phyloP scores from a whole-genome alignment of 805 yeast genomes.

The Hanseniaspora nectarophila region DNA sequence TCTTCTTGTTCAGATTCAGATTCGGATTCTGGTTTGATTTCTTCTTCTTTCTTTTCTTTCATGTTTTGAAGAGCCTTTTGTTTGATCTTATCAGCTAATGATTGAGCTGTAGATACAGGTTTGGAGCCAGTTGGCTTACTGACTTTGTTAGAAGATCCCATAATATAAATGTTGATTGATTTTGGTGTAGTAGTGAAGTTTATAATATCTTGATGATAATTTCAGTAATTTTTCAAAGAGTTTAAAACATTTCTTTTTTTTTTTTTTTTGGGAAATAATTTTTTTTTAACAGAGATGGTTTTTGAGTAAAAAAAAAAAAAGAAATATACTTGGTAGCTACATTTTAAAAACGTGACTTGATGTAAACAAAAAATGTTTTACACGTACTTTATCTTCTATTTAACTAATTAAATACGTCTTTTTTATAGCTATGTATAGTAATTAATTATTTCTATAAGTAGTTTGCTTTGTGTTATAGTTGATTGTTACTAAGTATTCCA shows the following conservation, averaged over 20 bases:
- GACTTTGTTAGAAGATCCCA: conserved; percentile 1
- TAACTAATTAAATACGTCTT: too few relatives aligned
- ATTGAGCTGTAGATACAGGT: conserved; percentile 21
- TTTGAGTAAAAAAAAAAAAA: neutral
- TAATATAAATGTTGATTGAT: neutral
- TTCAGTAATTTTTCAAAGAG: too few relatives aligned
- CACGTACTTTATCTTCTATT: too few relatives aligned
- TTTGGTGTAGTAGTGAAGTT: neutral
- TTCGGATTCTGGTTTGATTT: conserved; percentile 16
- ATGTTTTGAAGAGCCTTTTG: conserved; percentile 30
- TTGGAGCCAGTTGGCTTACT: neutral
- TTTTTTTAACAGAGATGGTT: too few relatives aligned
- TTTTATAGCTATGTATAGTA: too few relatives aligned
- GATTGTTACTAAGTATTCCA: too few relatives aligned
- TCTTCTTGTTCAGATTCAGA: conserved; percentile 11
- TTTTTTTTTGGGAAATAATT: too few relatives aligned
- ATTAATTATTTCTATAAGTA: too few relatives aligned
- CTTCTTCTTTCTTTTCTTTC: conserved; percentile 19
- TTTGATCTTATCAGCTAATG: conserved; percentile 47
- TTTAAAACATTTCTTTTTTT: neutral
- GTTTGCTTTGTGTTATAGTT: too few relatives aligned
- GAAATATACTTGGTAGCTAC: neutral
- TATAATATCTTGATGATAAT: too few relatives aligned
- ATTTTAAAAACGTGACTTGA: neutral
- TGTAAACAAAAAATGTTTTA: neutral